Evolutionary conservation across 176 grass and related monocot species (phyloP).

Genomic region (Aegilops umbellulata): DNA sequence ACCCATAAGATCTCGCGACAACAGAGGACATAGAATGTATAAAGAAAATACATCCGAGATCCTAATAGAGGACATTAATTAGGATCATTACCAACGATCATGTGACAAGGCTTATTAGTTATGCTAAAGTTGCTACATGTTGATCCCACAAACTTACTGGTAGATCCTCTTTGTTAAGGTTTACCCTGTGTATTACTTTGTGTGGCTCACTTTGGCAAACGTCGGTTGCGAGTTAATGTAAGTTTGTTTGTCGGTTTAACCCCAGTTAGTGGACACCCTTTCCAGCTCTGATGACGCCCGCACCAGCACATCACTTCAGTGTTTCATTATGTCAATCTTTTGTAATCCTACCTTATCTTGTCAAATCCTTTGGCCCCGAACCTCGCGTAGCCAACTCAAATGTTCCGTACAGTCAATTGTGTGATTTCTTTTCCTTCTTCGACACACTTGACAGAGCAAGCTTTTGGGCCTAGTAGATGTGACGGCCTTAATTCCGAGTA

Average conservation of each 20-base stretch:
- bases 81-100: not conserved
- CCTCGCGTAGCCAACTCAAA: not conserved
- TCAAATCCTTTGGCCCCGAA: not conserved
- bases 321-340: not conserved
- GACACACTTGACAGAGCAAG: not conserved
- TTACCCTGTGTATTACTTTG: not conserved
- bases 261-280: not conserved
- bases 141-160: not conserved
- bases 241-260: not conserved
- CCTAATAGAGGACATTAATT: not conserved
- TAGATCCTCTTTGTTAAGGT: not conserved
- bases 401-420: not conserved
- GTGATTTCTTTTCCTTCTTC: not conserved
- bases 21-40: not conserved
- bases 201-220: not conserved
- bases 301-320: not conserved
- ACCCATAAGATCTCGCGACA: no score
- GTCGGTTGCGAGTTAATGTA: not conserved
- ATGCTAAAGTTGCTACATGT: not conserved
- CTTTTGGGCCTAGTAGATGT: not conserved
- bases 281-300: not conserved
- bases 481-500: not conserved
- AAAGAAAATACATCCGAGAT: not conserved
- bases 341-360: not conserved
- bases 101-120: not conserved